phyloP scores from a whole-genome alignment of 495 filamentous ascomycete species.

The Tuber borchii region DNA sequence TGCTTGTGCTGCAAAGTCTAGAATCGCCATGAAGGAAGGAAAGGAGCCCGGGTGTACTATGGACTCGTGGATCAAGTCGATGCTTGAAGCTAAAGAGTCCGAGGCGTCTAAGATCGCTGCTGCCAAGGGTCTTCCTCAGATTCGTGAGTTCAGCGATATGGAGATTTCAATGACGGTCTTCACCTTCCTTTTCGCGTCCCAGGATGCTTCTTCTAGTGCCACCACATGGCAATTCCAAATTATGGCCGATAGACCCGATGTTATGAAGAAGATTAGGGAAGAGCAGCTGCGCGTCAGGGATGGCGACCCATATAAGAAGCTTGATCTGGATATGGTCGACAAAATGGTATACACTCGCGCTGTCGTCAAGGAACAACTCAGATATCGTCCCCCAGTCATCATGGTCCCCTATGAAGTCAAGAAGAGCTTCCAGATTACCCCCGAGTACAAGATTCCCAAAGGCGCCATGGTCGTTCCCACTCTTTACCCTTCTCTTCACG shows the following conservation, averaged over 20 bases:
- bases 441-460: slow-evolving; percentile 83
- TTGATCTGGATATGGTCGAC: slow-evolving; percentile 80
- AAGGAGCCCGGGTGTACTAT: slow-evolving; percentile 84
- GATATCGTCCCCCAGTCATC: slow-evolving; percentile 92
- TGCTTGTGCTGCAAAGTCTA: slow-evolving; percentile 87
- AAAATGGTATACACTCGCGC: slow-evolving; percentile 84
- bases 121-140: slow-evolving; percentile 29
- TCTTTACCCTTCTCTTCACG: slow-evolving; percentile 82
- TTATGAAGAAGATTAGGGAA: slow-evolving; percentile 82
- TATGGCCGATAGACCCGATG: slow-evolving; percentile 86
- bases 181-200: slow-evolving; percentile 96
- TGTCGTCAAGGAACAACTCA: slow-evolving; percentile 85
- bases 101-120: slow-evolving; percentile 60
- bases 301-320: slow-evolving; percentile 62
- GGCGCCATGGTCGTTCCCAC: slow-evolving; percentile 91
- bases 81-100: slow-evolving; percentile 74
- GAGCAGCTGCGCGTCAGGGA: slow-evolving; percentile 76
- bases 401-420: slow-evolving; percentile 97
- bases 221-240: slow-evolving; percentile 92
- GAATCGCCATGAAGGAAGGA: slow-evolving; percentile 84
- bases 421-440: slow-evolving; percentile 88
- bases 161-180: slow-evolving; percentile 94
- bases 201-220: slow-evolving; percentile 92
- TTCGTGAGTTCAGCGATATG: slow-evolving; percentile 81
- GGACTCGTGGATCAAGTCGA: slow-evolving; percentile 84